These are phyloP conservation scores for Puya raimondii DNA, from an alignment of 176 grass and related monocot species.

Conservation along the genomic window DNA sequence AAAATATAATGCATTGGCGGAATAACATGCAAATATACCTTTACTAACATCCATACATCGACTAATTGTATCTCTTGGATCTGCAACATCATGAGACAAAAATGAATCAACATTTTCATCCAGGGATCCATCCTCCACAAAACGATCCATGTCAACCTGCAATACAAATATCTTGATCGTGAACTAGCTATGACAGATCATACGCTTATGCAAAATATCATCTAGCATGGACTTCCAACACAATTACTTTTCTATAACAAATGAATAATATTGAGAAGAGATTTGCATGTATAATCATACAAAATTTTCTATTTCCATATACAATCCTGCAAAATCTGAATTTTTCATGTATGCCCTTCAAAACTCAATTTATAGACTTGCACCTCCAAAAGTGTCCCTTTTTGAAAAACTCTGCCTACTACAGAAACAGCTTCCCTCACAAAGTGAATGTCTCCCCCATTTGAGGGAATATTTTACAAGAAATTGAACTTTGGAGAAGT, in stretches of 20 bases:
- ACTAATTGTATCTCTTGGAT: slow-evolving; percentile 80
- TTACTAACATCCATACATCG: slow-evolving; percentile 81
- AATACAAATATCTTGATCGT: slow-evolving; percentile 18
- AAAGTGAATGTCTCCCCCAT: too few relatives aligned
- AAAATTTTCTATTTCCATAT: too few relatives aligned
- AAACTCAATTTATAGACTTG: too few relatives aligned
- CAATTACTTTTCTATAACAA: neutral
- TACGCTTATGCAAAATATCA: neutral
- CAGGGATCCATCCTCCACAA: slow-evolving; percentile 84
- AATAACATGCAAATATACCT: slow-evolving; percentile 34
- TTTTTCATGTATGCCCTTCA: too few relatives aligned
- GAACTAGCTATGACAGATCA: neutral
- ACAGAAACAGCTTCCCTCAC: too few relatives aligned
- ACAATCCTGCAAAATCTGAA: too few relatives aligned
- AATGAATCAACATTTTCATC: slow-evolving; percentile 99
- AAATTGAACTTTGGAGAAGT: too few relatives aligned
- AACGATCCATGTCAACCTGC: slow-evolving; percentile 84
- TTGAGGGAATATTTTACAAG: too few relatives aligned
- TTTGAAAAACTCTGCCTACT: too few relatives aligned
- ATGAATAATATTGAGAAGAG: too few relatives aligned
- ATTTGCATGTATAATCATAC: too few relatives aligned
- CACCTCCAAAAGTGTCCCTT: too few relatives aligned
- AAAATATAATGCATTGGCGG: slow-evolving; percentile 8
- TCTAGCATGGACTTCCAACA: neutral
- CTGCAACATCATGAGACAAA: slow-evolving; percentile 94